phyloP scores from a whole-genome alignment of 176 grass and related monocot species.

The Musa troglodytarum region DNA sequence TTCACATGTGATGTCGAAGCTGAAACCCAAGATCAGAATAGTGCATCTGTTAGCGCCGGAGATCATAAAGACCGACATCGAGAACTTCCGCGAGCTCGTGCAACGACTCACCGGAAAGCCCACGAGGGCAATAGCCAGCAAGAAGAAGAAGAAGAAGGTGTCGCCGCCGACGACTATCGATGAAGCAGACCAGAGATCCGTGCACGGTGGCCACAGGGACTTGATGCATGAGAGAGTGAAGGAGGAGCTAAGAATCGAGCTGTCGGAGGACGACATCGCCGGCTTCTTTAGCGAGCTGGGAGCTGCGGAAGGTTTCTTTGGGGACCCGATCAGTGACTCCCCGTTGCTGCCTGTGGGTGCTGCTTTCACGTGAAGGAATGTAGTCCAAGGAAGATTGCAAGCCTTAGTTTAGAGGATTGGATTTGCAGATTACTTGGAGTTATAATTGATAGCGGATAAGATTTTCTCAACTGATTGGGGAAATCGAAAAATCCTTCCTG shows the following conservation, averaged over 20 bases:
- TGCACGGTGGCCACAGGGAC: background rate
- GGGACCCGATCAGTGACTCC: no score
- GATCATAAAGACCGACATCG: conserved; percentile 81
- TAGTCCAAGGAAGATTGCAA: no score
- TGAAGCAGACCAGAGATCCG: background rate
- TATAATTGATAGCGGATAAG: no score
- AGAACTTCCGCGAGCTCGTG: conserved; percentile 68
- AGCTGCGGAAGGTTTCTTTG: no score
- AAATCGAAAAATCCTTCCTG: no score
- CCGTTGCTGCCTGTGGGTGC: no score
- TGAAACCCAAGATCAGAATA: conserved; percentile 51
- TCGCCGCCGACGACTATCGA: background rate
- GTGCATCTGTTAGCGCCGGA: conserved; percentile 69
- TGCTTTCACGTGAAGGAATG: no score
- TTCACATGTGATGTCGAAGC: conserved; percentile 33
- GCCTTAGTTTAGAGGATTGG: no score
- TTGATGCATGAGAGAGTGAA: conserved; percentile 20
- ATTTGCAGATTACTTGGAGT: no score
- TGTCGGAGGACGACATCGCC: no score
- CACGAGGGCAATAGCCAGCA: background rate
- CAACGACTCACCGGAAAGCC: conserved; percentile 62
- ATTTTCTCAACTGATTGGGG: no score
- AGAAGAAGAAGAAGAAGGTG: background rate
- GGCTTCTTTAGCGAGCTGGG: no score
- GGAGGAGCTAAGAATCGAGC: conserved; percentile 1